A percentile compares a stretch with the other conserved stretches of the same genome.
These are phyloP conservation scores for Neurospora crassa DNA, from an alignment of 2,329 filamentous ascomycete genomes.

Conservation along the genomic window DNA sequence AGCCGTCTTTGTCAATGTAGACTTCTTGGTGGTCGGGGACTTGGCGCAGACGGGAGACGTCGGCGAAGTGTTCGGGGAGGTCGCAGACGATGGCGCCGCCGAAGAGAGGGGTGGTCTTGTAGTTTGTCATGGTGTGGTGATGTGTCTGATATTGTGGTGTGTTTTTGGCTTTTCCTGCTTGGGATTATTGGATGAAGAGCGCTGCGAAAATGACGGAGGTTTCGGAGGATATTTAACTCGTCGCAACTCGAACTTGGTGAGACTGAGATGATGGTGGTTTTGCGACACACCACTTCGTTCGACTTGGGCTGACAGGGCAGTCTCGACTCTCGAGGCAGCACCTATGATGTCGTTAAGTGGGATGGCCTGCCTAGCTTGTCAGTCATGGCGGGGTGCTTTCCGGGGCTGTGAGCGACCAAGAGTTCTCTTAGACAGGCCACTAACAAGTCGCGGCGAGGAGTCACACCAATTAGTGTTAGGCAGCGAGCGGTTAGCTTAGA, in stretches of 20 bases:
- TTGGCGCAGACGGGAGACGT: constrained; percentile 59
- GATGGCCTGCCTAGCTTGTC: not conserved
- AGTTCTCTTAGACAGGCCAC: not conserved
- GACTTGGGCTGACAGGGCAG: not conserved
- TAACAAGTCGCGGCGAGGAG: not conserved
- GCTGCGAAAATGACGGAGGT: not conserved
- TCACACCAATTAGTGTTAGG: not conserved
- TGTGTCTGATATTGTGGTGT: constrained; percentile 3
- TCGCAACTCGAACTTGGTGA: not conserved
- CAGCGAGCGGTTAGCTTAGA: not conserved
- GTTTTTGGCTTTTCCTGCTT: not conserved
- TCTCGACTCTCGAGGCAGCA: not conserved
- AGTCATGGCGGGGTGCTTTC: constrained; percentile 25
- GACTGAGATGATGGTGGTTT: not conserved
- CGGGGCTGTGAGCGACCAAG: not conserved
- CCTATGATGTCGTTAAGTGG: constrained; percentile 9
- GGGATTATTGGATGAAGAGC: not conserved
- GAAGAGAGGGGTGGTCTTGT: constrained; percentile 52
- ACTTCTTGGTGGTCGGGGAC: constrained; percentile 88
- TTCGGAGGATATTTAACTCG: not conserved
- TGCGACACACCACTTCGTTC: not conserved
- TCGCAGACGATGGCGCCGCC: constrained; percentile 64
- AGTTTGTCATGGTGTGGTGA: constrained; percentile 36
- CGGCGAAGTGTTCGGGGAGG: constrained; percentile 57
- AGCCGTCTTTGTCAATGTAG: constrained; percentile 74